These are phyloP conservation scores for Mastigamoeba balamuthi DNA, from an alignment of 78 protist species.

Conservation along the genomic window DNA sequence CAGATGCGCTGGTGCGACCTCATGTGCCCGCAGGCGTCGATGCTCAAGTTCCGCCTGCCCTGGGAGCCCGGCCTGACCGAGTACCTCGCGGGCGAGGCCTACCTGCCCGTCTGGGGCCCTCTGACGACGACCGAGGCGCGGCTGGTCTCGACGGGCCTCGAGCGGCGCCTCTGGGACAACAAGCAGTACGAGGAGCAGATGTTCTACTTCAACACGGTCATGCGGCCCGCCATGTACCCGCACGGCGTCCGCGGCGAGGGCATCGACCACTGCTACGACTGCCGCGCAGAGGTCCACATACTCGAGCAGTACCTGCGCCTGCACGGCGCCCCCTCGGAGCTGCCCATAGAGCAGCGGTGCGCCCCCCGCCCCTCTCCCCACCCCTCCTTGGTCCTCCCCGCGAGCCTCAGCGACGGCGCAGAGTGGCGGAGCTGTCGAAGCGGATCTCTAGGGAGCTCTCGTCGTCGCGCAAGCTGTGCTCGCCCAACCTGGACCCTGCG, in stretches of 20 bases:
- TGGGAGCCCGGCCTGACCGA: slow-evolving; percentile 4
- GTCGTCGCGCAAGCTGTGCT: too few species aligned
- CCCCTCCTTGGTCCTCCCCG: too few species aligned
- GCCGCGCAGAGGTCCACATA: slow-evolving; percentile 18
- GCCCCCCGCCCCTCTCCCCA: too few species aligned
- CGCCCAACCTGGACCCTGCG: too few species aligned
- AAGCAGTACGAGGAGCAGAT: slow-evolving; percentile 20
- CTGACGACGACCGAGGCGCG: slow-evolving; percentile 53
- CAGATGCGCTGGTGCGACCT: slow-evolving; percentile 11
- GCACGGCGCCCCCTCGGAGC: too few species aligned
- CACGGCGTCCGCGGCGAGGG: neutral
- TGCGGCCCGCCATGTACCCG: neutral
- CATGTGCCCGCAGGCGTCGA: neutral
- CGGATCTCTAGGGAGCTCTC: too few species aligned
- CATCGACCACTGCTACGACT: slow-evolving; percentile 52
- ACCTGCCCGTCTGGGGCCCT: slow-evolving; percentile 47
- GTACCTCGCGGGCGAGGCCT: slow-evolving; percentile 36
- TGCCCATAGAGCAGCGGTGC: too few species aligned
- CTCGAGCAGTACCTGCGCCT: slow-evolving; percentile 6
- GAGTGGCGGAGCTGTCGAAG: too few species aligned
- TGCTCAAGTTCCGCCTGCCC: slow-evolving; percentile 58
- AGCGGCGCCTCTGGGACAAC: slow-evolving; percentile 8
- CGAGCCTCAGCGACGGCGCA: too few species aligned
- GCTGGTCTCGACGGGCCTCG: slow-evolving; percentile 8
- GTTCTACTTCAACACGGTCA: slow-evolving; percentile 43